A percentile compares a stretch with the other conserved stretches of the same genome.
These are phyloP conservation scores for Fusarium bactridioides DNA, from an alignment of 2,329 filamentous ascomycete species.

Conservation along the genomic window DNA sequence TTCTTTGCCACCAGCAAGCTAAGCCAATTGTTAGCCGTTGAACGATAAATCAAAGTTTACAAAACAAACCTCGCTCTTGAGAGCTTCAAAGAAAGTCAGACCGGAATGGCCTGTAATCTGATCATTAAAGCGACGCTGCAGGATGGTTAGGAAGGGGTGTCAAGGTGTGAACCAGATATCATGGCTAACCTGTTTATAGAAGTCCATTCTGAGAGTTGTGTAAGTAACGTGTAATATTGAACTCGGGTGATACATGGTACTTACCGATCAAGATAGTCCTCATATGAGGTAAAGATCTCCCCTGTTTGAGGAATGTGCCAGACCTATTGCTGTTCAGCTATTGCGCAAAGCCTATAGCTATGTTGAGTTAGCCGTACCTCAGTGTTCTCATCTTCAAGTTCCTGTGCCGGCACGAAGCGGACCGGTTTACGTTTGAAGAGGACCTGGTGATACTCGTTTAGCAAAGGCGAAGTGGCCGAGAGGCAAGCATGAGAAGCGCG, in stretches of 20 bases:
- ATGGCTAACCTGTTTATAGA: constrained; percentile 81
- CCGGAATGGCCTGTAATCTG: constrained; percentile 94
- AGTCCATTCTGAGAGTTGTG: constrained; percentile 74
- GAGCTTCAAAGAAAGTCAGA: constrained; percentile 90
- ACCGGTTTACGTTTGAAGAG: constrained; percentile 97
- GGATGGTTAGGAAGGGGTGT: constrained; percentile 26
- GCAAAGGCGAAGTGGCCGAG: constrained; percentile 3
- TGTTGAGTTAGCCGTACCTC: constrained; percentile 67
- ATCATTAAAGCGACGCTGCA: constrained; percentile 87
- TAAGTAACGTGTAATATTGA: constrained; percentile 17
- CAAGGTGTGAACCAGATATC: background rate
- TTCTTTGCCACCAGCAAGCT: constrained; percentile 83
- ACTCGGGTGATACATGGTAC: constrained; percentile 43
- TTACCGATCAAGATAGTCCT: constrained; percentile 85
- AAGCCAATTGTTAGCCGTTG: constrained; percentile 25
- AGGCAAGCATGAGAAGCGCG: background rate
- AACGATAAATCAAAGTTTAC: background rate
- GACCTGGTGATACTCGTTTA: constrained; percentile 65
- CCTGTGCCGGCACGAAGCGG: constrained; percentile 75
- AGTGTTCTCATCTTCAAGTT: constrained; percentile 79
- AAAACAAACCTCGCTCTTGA: constrained; percentile 82
- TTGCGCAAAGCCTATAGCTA: constrained; percentile 3
- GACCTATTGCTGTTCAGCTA: constrained; percentile 64
- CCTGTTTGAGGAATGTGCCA: constrained; percentile 92
- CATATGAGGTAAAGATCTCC: constrained; percentile 89